Percentiles rank a stretch among this genome's conserved stretches.
These are phyloP conservation scores for Fraxinus angustifolia DNA, from an alignment of 305 asterid species.

Conservation along the genomic window DNA sequence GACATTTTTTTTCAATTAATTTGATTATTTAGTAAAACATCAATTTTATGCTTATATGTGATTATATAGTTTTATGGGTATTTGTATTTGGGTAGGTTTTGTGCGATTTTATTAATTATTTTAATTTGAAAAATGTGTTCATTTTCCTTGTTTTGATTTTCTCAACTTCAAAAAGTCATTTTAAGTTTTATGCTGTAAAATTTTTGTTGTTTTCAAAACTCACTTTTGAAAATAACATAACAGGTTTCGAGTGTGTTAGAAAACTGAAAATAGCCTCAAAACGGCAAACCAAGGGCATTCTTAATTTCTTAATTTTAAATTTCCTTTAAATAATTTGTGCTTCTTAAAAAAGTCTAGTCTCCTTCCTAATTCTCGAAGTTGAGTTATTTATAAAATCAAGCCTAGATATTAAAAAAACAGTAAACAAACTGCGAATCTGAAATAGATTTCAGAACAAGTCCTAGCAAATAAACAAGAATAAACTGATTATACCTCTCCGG, in stretches of 20 bases:
- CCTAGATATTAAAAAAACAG: background rate
- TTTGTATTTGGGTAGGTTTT: background rate
- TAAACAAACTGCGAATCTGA: background rate
- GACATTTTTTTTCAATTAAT: background rate
- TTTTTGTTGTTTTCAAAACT: background rate
- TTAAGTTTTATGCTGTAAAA: background rate
- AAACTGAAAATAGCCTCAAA: background rate
- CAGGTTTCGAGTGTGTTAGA: background rate
- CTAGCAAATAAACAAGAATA: background rate
- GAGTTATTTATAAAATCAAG: background rate
- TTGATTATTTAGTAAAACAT: background rate
- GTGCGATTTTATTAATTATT: background rate
- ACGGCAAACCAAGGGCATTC: background rate
- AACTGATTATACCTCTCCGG: constrained; percentile 52
- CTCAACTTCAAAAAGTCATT: background rate
- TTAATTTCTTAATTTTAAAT: background rate
- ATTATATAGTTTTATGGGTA: background rate
- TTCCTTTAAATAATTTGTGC: background rate
- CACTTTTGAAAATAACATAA: background rate
- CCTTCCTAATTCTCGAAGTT: background rate
- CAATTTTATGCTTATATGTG: background rate
- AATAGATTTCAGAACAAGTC: background rate
- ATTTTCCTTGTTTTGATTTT: background rate
- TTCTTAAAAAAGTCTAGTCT: background rate
- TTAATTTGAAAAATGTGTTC: background rate